Evolutionary conservation across 371 early-diverging fungal species (phyloP), one percentile per base, ranked within the genome.

Genomic region (Syncephalastrum racemosum): DNA sequence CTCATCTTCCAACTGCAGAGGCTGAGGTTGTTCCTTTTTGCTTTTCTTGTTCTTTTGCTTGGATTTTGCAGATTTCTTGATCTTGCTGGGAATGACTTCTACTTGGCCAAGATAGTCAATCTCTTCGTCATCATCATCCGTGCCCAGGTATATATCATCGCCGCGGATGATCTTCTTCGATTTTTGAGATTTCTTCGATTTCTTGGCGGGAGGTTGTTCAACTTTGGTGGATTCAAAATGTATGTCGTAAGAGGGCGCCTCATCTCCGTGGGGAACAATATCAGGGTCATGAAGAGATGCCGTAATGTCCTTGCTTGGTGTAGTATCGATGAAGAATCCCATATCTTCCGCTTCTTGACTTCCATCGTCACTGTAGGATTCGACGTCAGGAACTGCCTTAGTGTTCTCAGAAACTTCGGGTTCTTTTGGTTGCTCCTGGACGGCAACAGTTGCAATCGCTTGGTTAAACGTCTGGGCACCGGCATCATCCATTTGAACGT

Each of bases 71-170:
- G 36, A 2, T 8, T 31, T 31, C 36, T 31, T 31, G 36, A 31
- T 31, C 36, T 31, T 31, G 36, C 36, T 31, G 10, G 36, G 36
- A 12, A 31, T 2, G 12, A 31, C 36, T 12, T 31, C 36, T 31
- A 31, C 36, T 31, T 31, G 36, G 10, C 36, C 36, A 2, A 31
- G 36, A 10, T 51, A 41, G 8, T 55, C 16, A 14, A 52, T 31
- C 50, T 63, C 55, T 24, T 60, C 60, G 3, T 45, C 49, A 15
- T 40, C 49, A 25, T 49, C 61, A n/a, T 41, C 54, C 4, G 36
- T 31, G 36, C 53, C 53, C 39, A 63, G 20, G 16, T 59, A 54
- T n/a, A 63, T 56, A 54, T 67, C 63, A 27, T 64, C 64, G 6
- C 64, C 56, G 8, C 23, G 50, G n/a, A 64, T 59, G 27, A 59